Evolutionary conservation across 2,329 filamentous ascomycete genomes (phyloP), one percentile per base, ranked within the genome.

Genomic region (Seiridium cupressi): DNA sequence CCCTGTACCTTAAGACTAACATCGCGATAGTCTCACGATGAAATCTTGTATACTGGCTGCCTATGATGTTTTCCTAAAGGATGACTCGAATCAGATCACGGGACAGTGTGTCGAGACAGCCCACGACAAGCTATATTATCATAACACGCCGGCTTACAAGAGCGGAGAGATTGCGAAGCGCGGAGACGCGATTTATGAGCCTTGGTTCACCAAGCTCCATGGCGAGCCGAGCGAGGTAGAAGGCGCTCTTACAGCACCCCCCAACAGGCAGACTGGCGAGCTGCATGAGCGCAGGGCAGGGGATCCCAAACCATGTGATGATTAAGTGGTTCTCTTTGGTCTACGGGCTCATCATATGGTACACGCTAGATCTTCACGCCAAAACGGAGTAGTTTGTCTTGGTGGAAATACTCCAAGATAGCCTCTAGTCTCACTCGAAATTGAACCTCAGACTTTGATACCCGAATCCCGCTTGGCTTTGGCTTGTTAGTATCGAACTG

Each of bases 101-200:
- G 55, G 55, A 5, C 40, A 57, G 18, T 40, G 40, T 3, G 11
- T 60, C 5, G 53, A 60, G 31, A 44, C 44, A 8, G 58, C 51
- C 8, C 53, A 57, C 26, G 44, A 57, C 53, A 42, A 44, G 35
- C 53, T 32, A 8, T 60, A 36, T 38, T 57, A 44, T 53, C 42
- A 60, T 34, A 46, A 57, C 11, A 36, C 51, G 9, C 51, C 53
- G 11, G 58, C 56, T 34, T 51, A 26, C 32, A 51, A 60, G 11
- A 31, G 44, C 7, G 55, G 55, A 8, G 55, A 57, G 18, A 42
- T 57, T 3, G 26, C 55, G n/a, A 18, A 48, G 4, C 18, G 55
- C 8, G 47, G 26, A 31, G 44, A 35, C 8, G 35, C 5, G 4
- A 44, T 36, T 7, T 56, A 55, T 48, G 51, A 55, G n/a, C 51